These are phyloP conservation scores for Hansenula sp. DNA, from an alignment of 1,139 yeast genomes.

Conservation along the genomic window DNA sequence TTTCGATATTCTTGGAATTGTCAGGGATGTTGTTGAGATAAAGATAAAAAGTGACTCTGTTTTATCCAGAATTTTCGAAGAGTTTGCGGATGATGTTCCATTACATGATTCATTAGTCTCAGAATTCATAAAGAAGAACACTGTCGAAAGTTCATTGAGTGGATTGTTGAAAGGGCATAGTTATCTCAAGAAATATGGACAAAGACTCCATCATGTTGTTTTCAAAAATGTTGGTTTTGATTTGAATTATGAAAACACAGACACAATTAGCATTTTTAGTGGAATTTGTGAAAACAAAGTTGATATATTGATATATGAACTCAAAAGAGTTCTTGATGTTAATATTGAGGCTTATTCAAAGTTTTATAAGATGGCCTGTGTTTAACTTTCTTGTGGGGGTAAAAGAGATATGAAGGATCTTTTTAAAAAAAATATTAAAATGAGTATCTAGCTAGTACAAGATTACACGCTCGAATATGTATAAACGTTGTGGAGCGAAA, in stretches of 20 bases:
- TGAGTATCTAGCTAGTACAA: no score
- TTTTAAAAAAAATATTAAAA: no score
- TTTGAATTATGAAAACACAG: background rate
- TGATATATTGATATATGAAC: background rate
- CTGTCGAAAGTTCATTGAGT: background rate
- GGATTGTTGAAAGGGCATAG: background rate
- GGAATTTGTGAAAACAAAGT: background rate
- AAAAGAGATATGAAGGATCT: no score
- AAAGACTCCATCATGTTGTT: background rate
- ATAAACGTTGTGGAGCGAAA: no score
- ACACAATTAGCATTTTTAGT: background rate
- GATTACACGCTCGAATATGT: no score
- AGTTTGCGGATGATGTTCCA: background rate
- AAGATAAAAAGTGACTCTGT: background rate
- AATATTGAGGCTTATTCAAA: background rate
- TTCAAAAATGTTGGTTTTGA: background rate
- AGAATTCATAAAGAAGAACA: background rate
- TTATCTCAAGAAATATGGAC: background rate
- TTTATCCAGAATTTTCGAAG: background rate
- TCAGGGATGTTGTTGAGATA: background rate
- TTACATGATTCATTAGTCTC: background rate
- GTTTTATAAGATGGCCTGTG: background rate
- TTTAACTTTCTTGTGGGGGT: no score
- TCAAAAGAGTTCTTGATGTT: background rate
- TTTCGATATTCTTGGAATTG: background rate